Percentiles rank a stretch among this genome's conserved stretches.
Evolutionary conservation across 148 eudicot genomes (phyloP).

Genomic region (Vaccinium corymbosum): DNA sequence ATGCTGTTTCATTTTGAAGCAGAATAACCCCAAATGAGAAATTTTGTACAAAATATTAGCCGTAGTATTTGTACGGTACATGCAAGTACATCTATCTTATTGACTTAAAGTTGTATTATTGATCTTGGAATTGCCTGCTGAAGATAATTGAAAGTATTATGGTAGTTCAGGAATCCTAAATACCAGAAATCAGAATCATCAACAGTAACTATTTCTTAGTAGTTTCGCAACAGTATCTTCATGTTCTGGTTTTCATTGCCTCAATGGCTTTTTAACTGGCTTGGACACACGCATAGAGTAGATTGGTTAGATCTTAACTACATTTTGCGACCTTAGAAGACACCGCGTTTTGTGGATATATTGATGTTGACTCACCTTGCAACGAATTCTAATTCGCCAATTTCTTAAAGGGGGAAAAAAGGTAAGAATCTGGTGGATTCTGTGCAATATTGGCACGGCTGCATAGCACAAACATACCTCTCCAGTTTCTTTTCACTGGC

Average conservation of each 20-base stretch:
- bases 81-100: background rate
- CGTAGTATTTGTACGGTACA: too few species aligned
- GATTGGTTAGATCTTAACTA: background rate
- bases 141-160: slow-evolving; percentile 23
- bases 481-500: background rate
- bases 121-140: slow-evolving; percentile 11
- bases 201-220: slow-evolving; percentile 28
- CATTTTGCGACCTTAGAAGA: background rate
- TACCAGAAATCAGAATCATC: slow-evolving; percentile 40
- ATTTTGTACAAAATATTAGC: background rate
- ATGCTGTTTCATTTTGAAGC: background rate
- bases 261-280: slow-evolving; percentile 24
- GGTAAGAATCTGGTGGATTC: background rate
- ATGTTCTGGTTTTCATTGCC: slow-evolving; percentile 22
- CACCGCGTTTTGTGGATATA: background rate
- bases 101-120: background rate
- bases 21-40: background rate
- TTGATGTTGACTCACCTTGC: slow-evolving; percentile 23
- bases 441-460: background rate
- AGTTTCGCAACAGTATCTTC: slow-evolving; percentile 25
- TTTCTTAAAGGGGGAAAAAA: background rate
- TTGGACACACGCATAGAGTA: slow-evolving; percentile 2
- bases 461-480: background rate
- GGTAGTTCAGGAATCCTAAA: slow-evolving; percentile 28
- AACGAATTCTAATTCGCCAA: too few species aligned